A percentile compares a stretch with the other conserved stretches of the same genome.
These are phyloP conservation scores for Tritrichomonas foetus DNA, from an alignment of 208 protist genomes.

Conservation along the genomic window DNA sequence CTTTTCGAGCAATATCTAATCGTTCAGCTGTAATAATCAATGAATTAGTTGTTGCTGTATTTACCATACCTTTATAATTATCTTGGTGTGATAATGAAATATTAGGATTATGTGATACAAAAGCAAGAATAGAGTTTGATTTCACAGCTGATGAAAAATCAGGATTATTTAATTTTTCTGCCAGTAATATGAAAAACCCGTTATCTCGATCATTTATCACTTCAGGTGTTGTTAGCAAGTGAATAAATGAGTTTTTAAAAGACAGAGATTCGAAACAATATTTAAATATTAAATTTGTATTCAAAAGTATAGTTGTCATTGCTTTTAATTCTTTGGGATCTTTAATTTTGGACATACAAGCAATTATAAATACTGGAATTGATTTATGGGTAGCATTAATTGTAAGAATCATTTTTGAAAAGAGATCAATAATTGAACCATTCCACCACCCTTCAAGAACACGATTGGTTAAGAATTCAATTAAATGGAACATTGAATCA, in stretches of 20 bases:
- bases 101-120: background rate
- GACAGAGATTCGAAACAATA: too few relatives aligned
- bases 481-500: background rate
- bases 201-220: background rate
- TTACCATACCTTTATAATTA: background rate
- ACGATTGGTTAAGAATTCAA: background rate
- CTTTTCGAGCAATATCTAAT: background rate
- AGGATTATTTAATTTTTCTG: background rate
- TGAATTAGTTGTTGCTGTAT: background rate
- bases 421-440: background rate
- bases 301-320: background rate
- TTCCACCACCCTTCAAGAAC: slow-evolving; percentile 20
- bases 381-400: background rate
- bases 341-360: background rate
- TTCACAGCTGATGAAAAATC: background rate
- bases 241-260: background rate
- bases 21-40: background rate
- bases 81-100: too few relatives aligned
- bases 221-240: background rate
- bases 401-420: background rate
- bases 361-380: background rate
- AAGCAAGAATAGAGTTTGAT: background rate
- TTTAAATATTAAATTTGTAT: background rate
- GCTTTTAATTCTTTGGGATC: background rate
- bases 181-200: background rate